Base-by-base conservation (phyloP, 169 alveolate genomes). In the Eimeria sp. region DNA sequence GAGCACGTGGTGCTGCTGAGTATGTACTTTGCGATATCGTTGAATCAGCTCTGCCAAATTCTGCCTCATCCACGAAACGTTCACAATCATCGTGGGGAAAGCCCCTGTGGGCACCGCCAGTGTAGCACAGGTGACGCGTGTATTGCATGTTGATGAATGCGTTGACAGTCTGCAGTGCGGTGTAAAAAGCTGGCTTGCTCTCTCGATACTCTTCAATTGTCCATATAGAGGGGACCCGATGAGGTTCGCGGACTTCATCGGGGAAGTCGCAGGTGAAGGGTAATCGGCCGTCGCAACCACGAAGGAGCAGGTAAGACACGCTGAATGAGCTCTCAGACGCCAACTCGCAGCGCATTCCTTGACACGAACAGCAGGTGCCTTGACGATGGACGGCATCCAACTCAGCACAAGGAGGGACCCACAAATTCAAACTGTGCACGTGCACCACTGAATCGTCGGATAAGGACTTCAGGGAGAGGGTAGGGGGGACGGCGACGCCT, bases 351-450 rank as follows among this genome's bases (percentile, higher is more conserved):
- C 84, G 83, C 9, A 87, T 18, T 49, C 83, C 94, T 51, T 87
- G 94, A 25, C 94, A 87, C n/a, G 67, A 40, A 54, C 67, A 7
- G 47, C 94, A 87, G 2, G 9, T 7, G 27, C 51, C 30, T 10
- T 18, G 20, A 40, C 92, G 72, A 14, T 61, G 30, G 5, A 58
- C 45, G 0, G 25, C 16, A 22, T 27, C 75, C 22, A 34, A 14
- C 16, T 20, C 72, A 84, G 25, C 20, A 67, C 94, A 87, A 2
- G 94, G 43, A 25, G 94, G 94, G 80, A 87, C 83, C 94, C 94
- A 87, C 83, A 61, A 25, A 70, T 87, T 87, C 67, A 61, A 45
- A 61, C 94, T 87, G 45, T 87, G 94, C 67, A 87, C 94, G 54
- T 87, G 94, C 34, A 87, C 30, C 61, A 87, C 47, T 22, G 65